Evolutionary conservation across 1,139 yeast species (phyloP), one percentile per base, ranked within the genome.

Genomic region (Candida buenavistaensis): DNA sequence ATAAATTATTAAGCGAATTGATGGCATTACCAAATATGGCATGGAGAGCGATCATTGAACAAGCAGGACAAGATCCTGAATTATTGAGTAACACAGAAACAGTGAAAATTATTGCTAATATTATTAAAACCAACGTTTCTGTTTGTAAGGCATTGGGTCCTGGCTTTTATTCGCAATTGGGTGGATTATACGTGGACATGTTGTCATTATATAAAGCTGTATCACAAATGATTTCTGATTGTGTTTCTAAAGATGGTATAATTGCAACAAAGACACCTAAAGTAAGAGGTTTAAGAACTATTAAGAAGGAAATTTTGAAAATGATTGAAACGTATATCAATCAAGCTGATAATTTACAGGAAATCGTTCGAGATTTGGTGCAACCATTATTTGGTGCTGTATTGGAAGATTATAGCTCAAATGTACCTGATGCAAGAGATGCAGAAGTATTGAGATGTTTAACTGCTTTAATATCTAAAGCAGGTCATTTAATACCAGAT

Each of bases 341-440:
- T 36, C 86, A 85, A 56, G 95, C 97, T 9, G 90, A 83, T 48
- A 87, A 92, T 52, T 71, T 82, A 44, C 90, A 89, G 43, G 92
- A 87, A 49, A 84, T 92, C 39, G 96, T 87, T 28, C 74, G 81
- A 42, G 90, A 84, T 47, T 73, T 94, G 49, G 81, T 89, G 3
- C 88, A 87, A 47, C 95, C 95, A 30, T 68, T 94, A 51, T 76
- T 94, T 50, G 76, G 77, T 27, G 89, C 97, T 0, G 94, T 89
- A 12, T 75, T 94, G 47, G 94, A 86, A 45, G 99, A 94, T 61
- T 94, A 94, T 64, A 79, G 79, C 52, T 69, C 80, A 13, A 87
- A 87, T 53, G 96, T 89, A 23, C 95, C 98, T 4, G 96, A 88
- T 64, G 96, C 97, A 6, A 82, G 98, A 55, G 98, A 94, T 64